Evolutionary conservation across 768 basidiomycete species (phyloP), one percentile per base, ranked within the genome.

Genomic region (Ephemerocybe angulata): DNA sequence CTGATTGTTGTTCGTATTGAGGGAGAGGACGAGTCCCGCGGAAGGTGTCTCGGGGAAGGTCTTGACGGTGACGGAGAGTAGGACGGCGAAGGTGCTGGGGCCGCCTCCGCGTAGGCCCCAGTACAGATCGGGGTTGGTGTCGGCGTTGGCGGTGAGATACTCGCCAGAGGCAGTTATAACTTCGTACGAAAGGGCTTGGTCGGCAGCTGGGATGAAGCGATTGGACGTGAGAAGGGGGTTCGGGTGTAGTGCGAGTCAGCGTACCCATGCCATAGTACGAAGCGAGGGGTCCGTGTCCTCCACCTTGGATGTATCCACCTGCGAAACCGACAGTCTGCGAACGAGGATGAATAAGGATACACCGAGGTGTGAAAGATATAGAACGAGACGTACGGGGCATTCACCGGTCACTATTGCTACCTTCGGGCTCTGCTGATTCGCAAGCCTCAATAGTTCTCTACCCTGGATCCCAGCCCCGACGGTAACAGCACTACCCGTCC

Each of bases 91-190:
- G n/a, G 52, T 56, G 38, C 38, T 40, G n/a, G 37, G 28, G 24
- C 73, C 77, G 0, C 76, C 76, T 11, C 78, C 78, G 11, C 74
- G 64, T 12, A 79, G 56, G 0, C 74, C 77, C 66, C 70, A 78
- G 62, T 76, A 78, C 0, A 80, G 70, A 49, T 80, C 77, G 10
- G 60, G n/a, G 52, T 79, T 70, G 48, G 74, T 65, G n/a, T 59
- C 63, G 1, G 62, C 62, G 58, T 75, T 76, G 12, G 70, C 76
- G 3, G 67, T 67, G n/a, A 69, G 66, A 50, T 67, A 57, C 28
- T 63, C 43, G 1, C 78, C 79, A 53, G 72, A 67, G 0, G 77
- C 72, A 1, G 75, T 77, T 44, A 79, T 71, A 25, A 79, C 65
- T 42, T 70, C 70, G 59, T 75, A 72, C 54, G 69, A 58, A 15